Base-by-base conservation (phyloP, 2,329 filamentous ascomycete species). In the Pseudogymnoascus sp. region DNA sequence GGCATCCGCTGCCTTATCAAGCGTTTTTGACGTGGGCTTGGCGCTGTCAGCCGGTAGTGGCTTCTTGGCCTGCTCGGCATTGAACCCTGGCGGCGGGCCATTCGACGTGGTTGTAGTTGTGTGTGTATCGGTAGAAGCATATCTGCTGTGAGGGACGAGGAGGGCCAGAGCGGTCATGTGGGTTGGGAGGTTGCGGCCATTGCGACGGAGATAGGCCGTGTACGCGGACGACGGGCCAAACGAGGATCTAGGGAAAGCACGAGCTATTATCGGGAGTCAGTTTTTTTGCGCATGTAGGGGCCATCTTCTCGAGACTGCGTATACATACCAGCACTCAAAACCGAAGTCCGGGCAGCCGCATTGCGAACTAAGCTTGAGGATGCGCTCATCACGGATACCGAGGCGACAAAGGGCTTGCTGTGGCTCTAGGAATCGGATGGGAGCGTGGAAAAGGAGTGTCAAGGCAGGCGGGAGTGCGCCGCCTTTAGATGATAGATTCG, bases 21-120 rank as follows among this genome's bases (percentile, higher is more conserved):
- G 50, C 35, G 67, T 66, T 60, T 71, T 70, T 5, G 66, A 63
- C 71, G 68, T 59, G 24, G 41, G 41, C 70, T 74, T 67, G 66
- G 64, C 63, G 15, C 61, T 60, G 21, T 69, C 70, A 63, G 76
- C 72, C 5, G 79, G 71, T 31, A 87, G 72, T 9, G 86, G 84
- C 69, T 86, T 87, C 76, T 85, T 86, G 9, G 87, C 86, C 72
- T 87, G 76, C 67, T 87, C 81, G 21, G 85, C 76, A 73, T 88
- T 88, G 77, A 89, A 90, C 36, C 87, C 86, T 31, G 87, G 87
- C 60, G 87, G 87, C 26, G 86, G 87, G 61, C 80, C 82, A 63
- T 79, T 76, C 60, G 80, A 73, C 61, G 78, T 77, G 13, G 41
- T 29, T 9, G 41, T 47, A 4, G 41, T 47, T 47, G 41, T 47